These are phyloP conservation scores for Lepiota venenata DNA, from an alignment of 768 basidiomycete species.

Conservation along the genomic window DNA sequence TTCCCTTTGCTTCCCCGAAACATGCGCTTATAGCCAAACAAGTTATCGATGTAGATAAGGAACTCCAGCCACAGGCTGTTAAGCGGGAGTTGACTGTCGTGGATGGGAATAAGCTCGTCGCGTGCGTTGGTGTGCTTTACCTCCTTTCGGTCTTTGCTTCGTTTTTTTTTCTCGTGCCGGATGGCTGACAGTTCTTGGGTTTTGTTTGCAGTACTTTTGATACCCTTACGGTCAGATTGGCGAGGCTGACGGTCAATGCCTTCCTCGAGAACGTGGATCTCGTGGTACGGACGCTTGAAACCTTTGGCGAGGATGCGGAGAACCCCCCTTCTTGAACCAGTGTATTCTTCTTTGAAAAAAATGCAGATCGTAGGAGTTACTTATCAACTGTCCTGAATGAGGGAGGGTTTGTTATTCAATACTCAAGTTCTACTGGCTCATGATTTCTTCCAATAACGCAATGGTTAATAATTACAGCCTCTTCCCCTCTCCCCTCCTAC, in stretches of 20 bases:
- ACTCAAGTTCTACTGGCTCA: too few species aligned
- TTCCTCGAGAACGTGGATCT: slow-evolving; percentile 91
- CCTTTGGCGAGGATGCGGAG: slow-evolving; percentile 71
- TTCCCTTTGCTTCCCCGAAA: slow-evolving; percentile 71
- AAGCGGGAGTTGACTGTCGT: slow-evolving; percentile 59
- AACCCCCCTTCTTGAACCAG: slow-evolving; percentile 4
- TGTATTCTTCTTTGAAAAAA: too few species aligned
- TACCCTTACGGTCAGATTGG: slow-evolving; percentile 81
- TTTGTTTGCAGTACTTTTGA: slow-evolving; percentile 53
- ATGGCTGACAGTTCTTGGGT: not conserved
- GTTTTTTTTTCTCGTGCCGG: too few species aligned
- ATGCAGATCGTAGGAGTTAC: too few species aligned
- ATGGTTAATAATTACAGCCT: not conserved
- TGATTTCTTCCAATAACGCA: too few species aligned
- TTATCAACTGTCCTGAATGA: too few species aligned
- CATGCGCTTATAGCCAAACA: slow-evolving; percentile 83
- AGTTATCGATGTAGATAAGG: slow-evolving; percentile 83
- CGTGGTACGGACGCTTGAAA: slow-evolving; percentile 75
- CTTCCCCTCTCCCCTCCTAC: too few species aligned
- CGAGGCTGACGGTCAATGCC: slow-evolving; percentile 78
- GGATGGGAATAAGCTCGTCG: slow-evolving; percentile 66
- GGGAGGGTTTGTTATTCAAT: too few species aligned
- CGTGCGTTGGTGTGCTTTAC: slow-evolving; percentile 47
- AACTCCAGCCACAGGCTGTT: slow-evolving; percentile 80
- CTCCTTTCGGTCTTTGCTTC: not conserved